phyloP scores from a whole-genome alignment of 169 alveolate genomes.

The Eimeria necatrix region DNA sequence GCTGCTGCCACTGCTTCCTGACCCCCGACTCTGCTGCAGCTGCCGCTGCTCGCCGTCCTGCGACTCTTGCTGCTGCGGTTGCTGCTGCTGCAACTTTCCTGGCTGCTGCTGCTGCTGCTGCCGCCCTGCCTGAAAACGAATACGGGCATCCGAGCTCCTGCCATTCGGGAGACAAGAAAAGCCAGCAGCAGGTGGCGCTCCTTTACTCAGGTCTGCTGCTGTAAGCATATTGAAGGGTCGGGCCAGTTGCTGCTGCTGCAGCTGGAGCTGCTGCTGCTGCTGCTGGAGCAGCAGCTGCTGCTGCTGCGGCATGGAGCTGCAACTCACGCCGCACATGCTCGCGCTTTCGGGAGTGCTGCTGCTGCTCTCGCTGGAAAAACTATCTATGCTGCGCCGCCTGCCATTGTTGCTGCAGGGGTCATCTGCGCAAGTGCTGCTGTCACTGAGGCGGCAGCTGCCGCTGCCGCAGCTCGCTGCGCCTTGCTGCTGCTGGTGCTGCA shows the following conservation, averaged over 20 bases:
- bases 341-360: constrained; percentile 64
- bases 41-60: constrained; percentile 34
- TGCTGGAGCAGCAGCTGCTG: not conserved
- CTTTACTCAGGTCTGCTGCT: constrained; percentile 29
- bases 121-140: not conserved
- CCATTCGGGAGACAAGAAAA: not conserved
- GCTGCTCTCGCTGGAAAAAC: constrained; percentile 48
- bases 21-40: not conserved
- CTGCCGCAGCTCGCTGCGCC: constrained; percentile 35
- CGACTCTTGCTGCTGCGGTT: not conserved
- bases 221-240: constrained; percentile 3
- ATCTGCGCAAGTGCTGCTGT: constrained; percentile 65
- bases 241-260: constrained; percentile 1
- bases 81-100: constrained; percentile 18
- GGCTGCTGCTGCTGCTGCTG: constrained; percentile 63
- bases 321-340: constrained; percentile 43
- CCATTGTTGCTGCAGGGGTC: constrained; percentile 49
- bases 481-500: constrained; percentile 75
- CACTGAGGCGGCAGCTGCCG: constrained; percentile 72
- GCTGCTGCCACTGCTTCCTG: not conserved
- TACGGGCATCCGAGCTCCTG: constrained; percentile 9
- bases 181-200: constrained; percentile 40
- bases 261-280: constrained; percentile 46
- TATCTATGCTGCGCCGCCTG: constrained; percentile 58
- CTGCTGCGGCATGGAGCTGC: constrained; percentile 31